Percentiles rank a stretch among this genome's conserved stretches.
These are phyloP conservation scores for Erodium moschatum DNA, from an alignment of 441 rosid genomes.

Conservation along the genomic window DNA sequence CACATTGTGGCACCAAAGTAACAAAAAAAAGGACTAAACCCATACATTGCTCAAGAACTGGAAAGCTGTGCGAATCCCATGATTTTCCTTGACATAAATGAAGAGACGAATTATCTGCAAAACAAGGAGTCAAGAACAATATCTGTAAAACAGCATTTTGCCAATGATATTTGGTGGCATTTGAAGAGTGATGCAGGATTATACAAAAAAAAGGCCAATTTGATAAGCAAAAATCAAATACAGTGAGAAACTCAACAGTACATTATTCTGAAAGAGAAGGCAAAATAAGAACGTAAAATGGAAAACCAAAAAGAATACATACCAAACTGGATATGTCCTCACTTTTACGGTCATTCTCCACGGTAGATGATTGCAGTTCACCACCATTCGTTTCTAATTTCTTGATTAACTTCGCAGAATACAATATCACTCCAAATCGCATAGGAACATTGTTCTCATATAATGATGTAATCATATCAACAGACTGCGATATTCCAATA, in stretches of 20 bases:
- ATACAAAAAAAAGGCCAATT: slow-evolving; percentile 11
- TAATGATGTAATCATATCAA: slow-evolving; percentile 62
- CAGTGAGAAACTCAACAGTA: slow-evolving; percentile 10
- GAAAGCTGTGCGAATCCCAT: slow-evolving; percentile 70
- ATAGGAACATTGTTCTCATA: slow-evolving; percentile 78
- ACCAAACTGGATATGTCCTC: slow-evolving; percentile 90
- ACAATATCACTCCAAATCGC: slow-evolving; percentile 89
- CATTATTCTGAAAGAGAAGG: slow-evolving; percentile 1
- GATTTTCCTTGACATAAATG: slow-evolving; percentile 73
- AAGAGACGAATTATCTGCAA: slow-evolving; percentile 88
- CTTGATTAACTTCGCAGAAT: slow-evolving; percentile 63
- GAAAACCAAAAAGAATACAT: slow-evolving; percentile 27
- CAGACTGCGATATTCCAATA: slow-evolving; percentile 53
- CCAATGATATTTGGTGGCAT: background rate
- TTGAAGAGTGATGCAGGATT: background rate
- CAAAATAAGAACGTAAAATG: background rate
- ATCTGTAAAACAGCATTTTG: slow-evolving; percentile 8
- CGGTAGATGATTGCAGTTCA: slow-evolving; percentile 33
- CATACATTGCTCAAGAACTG: slow-evolving; percentile 85
- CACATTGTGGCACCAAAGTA: slow-evolving; percentile 4
- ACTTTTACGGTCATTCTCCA: slow-evolving; percentile 35
- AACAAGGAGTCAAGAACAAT: slow-evolving; percentile 21
- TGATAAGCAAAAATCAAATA: slow-evolving; percentile 15
- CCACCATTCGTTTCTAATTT: slow-evolving; percentile 54
- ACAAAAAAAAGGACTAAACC: slow-evolving; percentile 18